Conservation (phyloP, 2,329 filamentous ascomycete species). For the Penicillium paneum region DNA sequence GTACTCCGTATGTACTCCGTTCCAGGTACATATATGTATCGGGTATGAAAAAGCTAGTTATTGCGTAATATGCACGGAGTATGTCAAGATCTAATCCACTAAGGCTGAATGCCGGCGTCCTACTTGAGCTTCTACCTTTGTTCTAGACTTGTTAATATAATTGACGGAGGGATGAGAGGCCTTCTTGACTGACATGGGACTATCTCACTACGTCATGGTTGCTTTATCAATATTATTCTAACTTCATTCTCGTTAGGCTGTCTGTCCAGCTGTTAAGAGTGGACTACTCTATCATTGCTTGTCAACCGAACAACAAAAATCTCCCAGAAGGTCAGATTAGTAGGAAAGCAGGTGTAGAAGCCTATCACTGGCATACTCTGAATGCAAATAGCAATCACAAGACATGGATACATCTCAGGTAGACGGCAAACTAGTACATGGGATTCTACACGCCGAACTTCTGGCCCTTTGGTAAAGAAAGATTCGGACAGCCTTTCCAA, state of each 20-base stretch:
- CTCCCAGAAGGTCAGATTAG: background rate
- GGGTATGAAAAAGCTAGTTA: background rate
- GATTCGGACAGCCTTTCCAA: slow-evolving; percentile 21
- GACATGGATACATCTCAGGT: background rate
- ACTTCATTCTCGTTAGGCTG: background rate
- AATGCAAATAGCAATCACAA: background rate
- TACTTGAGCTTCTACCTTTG: background rate
- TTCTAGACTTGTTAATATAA: background rate
- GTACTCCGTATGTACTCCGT: too few species aligned
- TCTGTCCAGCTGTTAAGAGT: background rate
- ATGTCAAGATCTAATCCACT: background rate
- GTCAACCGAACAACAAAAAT: background rate
- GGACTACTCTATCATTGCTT: background rate
- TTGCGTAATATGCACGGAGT: background rate
- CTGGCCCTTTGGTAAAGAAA: slow-evolving; percentile 13
- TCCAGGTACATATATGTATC: background rate
- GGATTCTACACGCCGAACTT: slow-evolving; percentile 13
- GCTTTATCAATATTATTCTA: background rate
- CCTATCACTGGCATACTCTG: background rate
- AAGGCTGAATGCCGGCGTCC: background rate
- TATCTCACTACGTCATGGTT: background rate
- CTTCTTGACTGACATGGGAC: too few species aligned
- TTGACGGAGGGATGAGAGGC: background rate
- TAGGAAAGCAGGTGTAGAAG: background rate
- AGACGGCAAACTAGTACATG: background rate